phyloP scores from a whole-genome alignment of 495 filamentous ascomycete genomes.

The Aspergillus coremiiformis region DNA sequence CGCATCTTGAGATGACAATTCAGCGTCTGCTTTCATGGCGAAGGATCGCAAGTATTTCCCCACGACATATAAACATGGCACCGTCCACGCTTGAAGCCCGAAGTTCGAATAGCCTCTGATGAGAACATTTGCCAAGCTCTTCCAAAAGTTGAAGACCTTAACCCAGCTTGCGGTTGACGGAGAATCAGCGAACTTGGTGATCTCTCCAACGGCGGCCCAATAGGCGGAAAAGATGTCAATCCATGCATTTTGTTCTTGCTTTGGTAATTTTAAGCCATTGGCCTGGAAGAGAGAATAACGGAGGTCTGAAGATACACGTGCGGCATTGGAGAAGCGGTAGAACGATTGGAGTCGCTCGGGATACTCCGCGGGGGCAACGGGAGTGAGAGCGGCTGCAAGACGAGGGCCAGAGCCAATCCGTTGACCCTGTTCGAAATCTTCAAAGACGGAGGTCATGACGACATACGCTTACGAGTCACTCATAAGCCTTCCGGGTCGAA shows the following conservation, averaged over 20 bases:
- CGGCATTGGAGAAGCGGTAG: constrained; percentile 50
- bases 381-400: constrained; percentile 63
- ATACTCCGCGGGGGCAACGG: constrained; percentile 49
- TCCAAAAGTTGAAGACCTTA: constrained; percentile 78
- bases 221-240: constrained; percentile 72
- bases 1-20: constrained; percentile 37
- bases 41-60: constrained; percentile 79
- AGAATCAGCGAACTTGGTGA: constrained; percentile 48
- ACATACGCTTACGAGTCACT: background rate
- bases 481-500: background rate
- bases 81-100: constrained; percentile 73
- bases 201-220: constrained; percentile 69
- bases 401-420: constrained; percentile 49
- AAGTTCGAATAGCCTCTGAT: constrained; percentile 66
- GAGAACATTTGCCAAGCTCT: constrained; percentile 60
- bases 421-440: constrained; percentile 55
- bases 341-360: constrained; percentile 53
- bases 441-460: constrained; percentile 56
- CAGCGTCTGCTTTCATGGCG: constrained; percentile 76
- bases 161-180: constrained; percentile 53
- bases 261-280: constrained; percentile 44
- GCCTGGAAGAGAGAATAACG: constrained; percentile 54
- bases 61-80: constrained; percentile 78
- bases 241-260: constrained; percentile 67
- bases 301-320: constrained; percentile 54